Conservation (phyloP, 2,329 filamentous ascomycete genomes). For the Aureobasidium vineae region DNA sequence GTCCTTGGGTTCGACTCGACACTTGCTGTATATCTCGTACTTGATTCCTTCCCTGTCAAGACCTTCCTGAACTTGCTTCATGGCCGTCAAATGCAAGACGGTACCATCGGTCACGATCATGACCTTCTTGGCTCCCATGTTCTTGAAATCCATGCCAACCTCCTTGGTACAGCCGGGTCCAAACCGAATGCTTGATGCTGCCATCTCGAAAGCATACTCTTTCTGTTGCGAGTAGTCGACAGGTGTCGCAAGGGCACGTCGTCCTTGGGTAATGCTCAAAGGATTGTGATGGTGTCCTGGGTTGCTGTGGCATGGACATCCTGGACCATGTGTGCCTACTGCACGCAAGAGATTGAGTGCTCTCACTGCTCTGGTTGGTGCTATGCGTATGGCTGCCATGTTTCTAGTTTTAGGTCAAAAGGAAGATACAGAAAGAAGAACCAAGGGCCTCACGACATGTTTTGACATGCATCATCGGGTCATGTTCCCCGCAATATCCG, state of each 20-base stretch:
- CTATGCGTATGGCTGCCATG: slow-evolving; percentile 42
- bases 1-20: slow-evolving; percentile 90
- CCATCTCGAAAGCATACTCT: slow-evolving; percentile 99
- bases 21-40: slow-evolving; percentile 77
- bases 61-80: slow-evolving; percentile 83
- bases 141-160: slow-evolving; percentile 96
- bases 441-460: slow-evolving; percentile 8
- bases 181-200: slow-evolving; percentile 89
- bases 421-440: background rate
- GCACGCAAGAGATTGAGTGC: slow-evolving; percentile 76
- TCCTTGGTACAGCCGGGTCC: slow-evolving; percentile 91
- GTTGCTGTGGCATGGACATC: slow-evolving; percentile 90
- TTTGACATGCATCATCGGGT: slow-evolving; percentile 20
- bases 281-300: slow-evolving; percentile 69
- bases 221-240: slow-evolving; percentile 70
- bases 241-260: slow-evolving; percentile 70
- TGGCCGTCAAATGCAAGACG: slow-evolving; percentile 78
- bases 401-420: background rate
- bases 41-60: slow-evolving; percentile 74
- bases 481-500: too few relatives aligned
- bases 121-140: slow-evolving; percentile 82
- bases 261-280: slow-evolving; percentile 53
- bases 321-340: slow-evolving; percentile 83
- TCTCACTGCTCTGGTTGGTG: slow-evolving; percentile 53
- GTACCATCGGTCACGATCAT: slow-evolving; percentile 88